Percentiles rank a stretch among this genome's conserved stretches.
Conservation (phyloP, 1,139 yeast species). For the Kodamaea derodonti region DNA sequence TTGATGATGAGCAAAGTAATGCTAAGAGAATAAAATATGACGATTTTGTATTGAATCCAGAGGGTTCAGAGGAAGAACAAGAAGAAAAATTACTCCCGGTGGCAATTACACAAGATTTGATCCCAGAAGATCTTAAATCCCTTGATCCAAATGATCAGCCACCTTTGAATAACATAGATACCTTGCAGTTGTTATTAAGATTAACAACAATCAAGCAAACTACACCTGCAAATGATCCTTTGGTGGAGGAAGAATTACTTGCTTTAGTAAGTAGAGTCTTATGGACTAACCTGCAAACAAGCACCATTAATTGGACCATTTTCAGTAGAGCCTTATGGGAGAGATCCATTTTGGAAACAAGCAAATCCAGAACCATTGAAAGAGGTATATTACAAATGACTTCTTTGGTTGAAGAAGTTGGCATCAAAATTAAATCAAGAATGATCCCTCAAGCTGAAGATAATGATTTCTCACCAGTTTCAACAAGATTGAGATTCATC, state of each 20-base stretch:
- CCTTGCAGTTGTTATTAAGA: constrained; percentile 66
- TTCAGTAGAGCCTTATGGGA: constrained; percentile 88
- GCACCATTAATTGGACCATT: constrained; percentile 66
- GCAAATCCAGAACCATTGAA: constrained; percentile 81
- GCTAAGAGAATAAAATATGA: constrained; percentile 44
- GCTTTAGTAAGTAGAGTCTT: constrained; percentile 74
- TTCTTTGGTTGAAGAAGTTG: constrained; percentile 85
- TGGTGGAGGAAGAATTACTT: constrained; percentile 77
- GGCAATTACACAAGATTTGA: constrained; percentile 55
- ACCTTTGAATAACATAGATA: constrained; percentile 63
- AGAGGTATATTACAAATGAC: constrained; percentile 94
- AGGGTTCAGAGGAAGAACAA: constrained; percentile 18
- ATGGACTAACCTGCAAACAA: constrained; percentile 36
- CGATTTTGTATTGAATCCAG: constrained; percentile 5
- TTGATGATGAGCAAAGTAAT: constrained; percentile 24
- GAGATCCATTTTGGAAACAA: constrained; percentile 78
- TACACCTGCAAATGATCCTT: constrained; percentile 64
- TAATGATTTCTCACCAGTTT: constrained; percentile 32
- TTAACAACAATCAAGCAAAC: constrained; percentile 63
- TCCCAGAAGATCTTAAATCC: constrained; percentile 52
- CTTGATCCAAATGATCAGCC: constrained; percentile 87
- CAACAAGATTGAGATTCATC: constrained; percentile 61
- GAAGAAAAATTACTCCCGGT: constrained; percentile 51
- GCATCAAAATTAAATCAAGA: constrained; percentile 60
- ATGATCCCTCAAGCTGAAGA: constrained; percentile 48